Evolutionary conservation across 1,284 basidiomycete genomes (phyloP).

Genomic region (Vanrija sp.): DNA sequence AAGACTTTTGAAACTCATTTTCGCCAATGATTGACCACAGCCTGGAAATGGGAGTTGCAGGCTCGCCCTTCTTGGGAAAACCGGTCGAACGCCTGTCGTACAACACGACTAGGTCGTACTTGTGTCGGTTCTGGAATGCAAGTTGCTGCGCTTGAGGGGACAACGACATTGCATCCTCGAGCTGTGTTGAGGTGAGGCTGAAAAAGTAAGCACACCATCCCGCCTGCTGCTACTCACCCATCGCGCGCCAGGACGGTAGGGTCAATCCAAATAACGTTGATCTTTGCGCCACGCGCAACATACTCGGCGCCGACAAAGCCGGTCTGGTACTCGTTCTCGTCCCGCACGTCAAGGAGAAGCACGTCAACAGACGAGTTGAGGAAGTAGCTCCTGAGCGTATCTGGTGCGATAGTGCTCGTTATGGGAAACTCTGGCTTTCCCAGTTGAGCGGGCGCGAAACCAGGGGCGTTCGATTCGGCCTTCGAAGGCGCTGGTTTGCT

Average conservation of each 20-base stretch:
- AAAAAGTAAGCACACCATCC: conserved; percentile 1
- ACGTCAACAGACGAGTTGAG: conserved; percentile 59
- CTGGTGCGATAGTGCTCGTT: conserved; percentile 60
- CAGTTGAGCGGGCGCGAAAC: neutral
- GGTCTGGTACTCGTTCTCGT: conserved; percentile 67
- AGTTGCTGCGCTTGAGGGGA: conserved; percentile 66
- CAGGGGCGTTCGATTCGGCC: neutral
- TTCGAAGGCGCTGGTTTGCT: neutral
- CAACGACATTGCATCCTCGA: conserved; percentile 73
- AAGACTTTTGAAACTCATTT: conserved; percentile 64
- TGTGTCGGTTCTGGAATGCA: conserved; percentile 73
- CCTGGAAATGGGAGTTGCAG: conserved; percentile 57
- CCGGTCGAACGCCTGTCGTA: conserved; percentile 71
- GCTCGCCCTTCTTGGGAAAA: conserved; percentile 52
- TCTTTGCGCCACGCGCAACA: conserved; percentile 45
- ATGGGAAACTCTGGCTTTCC: conserved; percentile 53
- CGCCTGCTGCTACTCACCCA: conserved; percentile 55
- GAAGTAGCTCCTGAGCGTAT: conserved; percentile 61
- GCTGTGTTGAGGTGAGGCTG: conserved; percentile 63
- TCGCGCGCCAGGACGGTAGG: conserved; percentile 67
- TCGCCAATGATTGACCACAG: conserved; percentile 70
- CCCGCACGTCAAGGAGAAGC: conserved; percentile 77
- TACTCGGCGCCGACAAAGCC: conserved; percentile 65
- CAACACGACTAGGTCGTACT: conserved; percentile 85
- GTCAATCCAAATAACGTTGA: conserved; percentile 73